These are phyloP conservation scores for Colletotrichum camelliae DNA, from an alignment of 2,329 filamentous ascomycete genomes.

Conservation along the genomic window DNA sequence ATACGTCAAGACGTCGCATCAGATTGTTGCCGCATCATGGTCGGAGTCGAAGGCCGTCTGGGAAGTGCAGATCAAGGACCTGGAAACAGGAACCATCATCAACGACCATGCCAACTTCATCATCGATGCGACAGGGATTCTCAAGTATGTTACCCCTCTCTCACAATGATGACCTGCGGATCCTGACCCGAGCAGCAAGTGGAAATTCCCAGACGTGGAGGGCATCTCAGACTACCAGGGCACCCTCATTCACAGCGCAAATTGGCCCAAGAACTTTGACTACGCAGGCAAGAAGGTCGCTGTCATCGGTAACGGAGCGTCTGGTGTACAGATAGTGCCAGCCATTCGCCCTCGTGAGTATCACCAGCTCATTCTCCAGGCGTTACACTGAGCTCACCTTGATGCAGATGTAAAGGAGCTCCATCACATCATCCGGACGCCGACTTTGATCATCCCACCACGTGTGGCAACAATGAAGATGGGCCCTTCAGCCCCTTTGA, in stretches of 20 bases:
- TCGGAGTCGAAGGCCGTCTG: constrained; percentile 47
- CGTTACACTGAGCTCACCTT: constrained; percentile 22
- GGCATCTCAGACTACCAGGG: constrained; percentile 53
- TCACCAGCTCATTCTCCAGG: background rate
- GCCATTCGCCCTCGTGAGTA: constrained; percentile 49
- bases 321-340: constrained; percentile 58
- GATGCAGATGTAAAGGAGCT: constrained; percentile 41
- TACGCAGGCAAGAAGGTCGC: constrained; percentile 56
- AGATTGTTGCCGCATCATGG: constrained; percentile 49
- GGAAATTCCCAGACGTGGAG: constrained; percentile 57
- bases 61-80: constrained; percentile 44
- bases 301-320: constrained; percentile 63
- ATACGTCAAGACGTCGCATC: constrained; percentile 48
- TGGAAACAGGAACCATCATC: constrained; percentile 44
- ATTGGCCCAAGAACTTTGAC: constrained; percentile 56
- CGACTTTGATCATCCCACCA: constrained; percentile 47
- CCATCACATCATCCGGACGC: constrained; percentile 46
- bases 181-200: constrained; percentile 42
- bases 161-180: background rate
- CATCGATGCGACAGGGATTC: constrained; percentile 54
- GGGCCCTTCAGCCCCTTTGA: constrained; percentile 36
- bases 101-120: constrained; percentile 53
- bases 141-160: constrained; percentile 48
- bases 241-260: constrained; percentile 56
- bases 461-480: constrained; percentile 34